phyloP scores from a whole-genome alignment of 179 eudicot genomes.

The Beta lomatogona region DNA sequence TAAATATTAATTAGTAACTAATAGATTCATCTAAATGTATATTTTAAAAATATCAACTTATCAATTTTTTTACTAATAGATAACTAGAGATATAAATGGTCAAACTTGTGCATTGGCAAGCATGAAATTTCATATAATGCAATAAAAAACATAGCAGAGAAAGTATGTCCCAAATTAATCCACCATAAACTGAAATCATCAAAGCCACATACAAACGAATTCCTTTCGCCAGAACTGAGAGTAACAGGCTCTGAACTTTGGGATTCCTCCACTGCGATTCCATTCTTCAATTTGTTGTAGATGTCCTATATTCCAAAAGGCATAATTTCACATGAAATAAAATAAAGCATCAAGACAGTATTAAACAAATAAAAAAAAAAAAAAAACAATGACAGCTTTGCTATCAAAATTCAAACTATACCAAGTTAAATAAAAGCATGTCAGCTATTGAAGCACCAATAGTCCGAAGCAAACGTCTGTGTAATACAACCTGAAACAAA shows the following conservation, averaged over 20 bases:
- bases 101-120: too few relatives aligned
- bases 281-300: conserved; percentile 79
- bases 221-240: conserved; percentile 73
- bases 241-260: conserved; percentile 51
- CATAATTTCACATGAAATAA: not conserved
- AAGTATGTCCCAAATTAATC: conserved; percentile 4
- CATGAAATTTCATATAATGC: too few relatives aligned
- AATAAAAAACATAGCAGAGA: too few relatives aligned
- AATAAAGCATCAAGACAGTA: not conserved
- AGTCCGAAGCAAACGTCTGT: conserved; percentile 86
- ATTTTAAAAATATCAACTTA: too few relatives aligned
- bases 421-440: conserved; percentile 68
- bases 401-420: conserved; percentile 26
- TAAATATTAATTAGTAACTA: too few relatives aligned
- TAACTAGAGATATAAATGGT: too few relatives aligned
- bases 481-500: conserved; percentile 63
- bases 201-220: conserved; percentile 56
- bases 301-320: conserved; percentile 53
- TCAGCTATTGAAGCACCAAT: conserved; percentile 73
- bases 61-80: too few relatives aligned
- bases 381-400: not conserved
- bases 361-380: conserved; percentile 5
- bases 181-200: conserved; percentile 13
- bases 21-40: too few relatives aligned
- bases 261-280: conserved; percentile 75